Conservation (phyloP, 257 asterid genomes). For the Cynanchum wilfordii region DNA sequence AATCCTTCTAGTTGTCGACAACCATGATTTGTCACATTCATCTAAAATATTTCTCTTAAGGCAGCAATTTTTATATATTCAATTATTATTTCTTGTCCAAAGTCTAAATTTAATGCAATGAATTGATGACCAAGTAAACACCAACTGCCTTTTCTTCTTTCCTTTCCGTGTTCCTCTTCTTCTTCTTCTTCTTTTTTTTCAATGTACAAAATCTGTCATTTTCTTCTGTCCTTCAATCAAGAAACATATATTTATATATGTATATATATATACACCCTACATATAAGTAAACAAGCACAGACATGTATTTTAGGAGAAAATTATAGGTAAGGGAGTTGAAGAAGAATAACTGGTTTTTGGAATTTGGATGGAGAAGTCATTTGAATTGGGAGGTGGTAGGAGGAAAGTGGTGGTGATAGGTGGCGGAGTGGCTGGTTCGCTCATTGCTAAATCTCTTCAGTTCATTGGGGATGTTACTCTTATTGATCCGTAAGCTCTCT, state of each 20-base stretch:
- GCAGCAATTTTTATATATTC: not conserved
- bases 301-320: not conserved
- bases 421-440: slow-evolving; percentile 86
- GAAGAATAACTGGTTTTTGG: slow-evolving; percentile 19
- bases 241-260: no score
- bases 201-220: not conserved
- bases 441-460: slow-evolving; percentile 75
- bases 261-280: not conserved
- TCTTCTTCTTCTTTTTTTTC: not conserved
- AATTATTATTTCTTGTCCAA: not conserved
- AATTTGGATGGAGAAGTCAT: slow-evolving; percentile 25
- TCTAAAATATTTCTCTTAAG: not conserved
- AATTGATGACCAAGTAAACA: slow-evolving; percentile 18
- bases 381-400: slow-evolving; percentile 62
- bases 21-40: not conserved
- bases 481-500: slow-evolving; percentile 60
- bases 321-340: slow-evolving; percentile 15
- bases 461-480: slow-evolving; percentile 74
- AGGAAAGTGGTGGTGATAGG: slow-evolving; percentile 84
- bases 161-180: not conserved
- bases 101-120: slow-evolving; percentile 1
- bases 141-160: not conserved
- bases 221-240: not conserved
- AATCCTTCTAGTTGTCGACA: slow-evolving; percentile 9
- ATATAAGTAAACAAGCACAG: not conserved